phyloP scores from a whole-genome alignment of 139 green algal genomes.

The Mychonastes homosphaera region DNA sequence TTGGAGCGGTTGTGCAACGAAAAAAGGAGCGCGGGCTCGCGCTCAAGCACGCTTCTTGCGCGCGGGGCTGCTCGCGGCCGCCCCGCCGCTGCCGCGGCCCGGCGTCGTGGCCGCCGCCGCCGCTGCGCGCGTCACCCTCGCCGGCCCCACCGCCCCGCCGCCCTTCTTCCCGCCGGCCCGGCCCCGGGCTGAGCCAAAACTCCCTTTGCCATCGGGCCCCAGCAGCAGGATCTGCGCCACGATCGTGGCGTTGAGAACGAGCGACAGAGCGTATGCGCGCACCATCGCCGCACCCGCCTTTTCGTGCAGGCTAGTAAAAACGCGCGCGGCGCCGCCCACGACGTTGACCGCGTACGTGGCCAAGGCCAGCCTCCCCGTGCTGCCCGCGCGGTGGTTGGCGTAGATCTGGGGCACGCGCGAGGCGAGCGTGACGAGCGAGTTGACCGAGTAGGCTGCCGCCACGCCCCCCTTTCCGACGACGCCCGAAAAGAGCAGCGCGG shows the following conservation, averaged over 20 bases:
- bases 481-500: slow-evolving; percentile 26
- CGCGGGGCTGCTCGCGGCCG: no score
- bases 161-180: no score
- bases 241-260: slow-evolving; percentile 33
- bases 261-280: slow-evolving; percentile 41
- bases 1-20: no score
- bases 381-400: slow-evolving; percentile 32
- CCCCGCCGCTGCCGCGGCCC: no score
- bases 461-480: slow-evolving; percentile 21
- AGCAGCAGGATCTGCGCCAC: slow-evolving; percentile 34
- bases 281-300: slow-evolving; percentile 56
- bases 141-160: no score
- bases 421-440: slow-evolving; percentile 54
- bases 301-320: slow-evolving; percentile 69
- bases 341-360: slow-evolving; percentile 57
- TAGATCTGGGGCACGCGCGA: slow-evolving; percentile 61
- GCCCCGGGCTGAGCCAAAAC: no score
- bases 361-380: slow-evolving; percentile 59
- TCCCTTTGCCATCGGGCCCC: no score
- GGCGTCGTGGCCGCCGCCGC: neutral
- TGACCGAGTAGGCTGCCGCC: slow-evolving; percentile 39
- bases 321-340: slow-evolving; percentile 40
- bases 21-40: no score
- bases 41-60: no score
- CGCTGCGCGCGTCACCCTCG: neutral